Conservation (phyloP, 768 basidiomycete species). For the Amanita exitialis region DNA sequence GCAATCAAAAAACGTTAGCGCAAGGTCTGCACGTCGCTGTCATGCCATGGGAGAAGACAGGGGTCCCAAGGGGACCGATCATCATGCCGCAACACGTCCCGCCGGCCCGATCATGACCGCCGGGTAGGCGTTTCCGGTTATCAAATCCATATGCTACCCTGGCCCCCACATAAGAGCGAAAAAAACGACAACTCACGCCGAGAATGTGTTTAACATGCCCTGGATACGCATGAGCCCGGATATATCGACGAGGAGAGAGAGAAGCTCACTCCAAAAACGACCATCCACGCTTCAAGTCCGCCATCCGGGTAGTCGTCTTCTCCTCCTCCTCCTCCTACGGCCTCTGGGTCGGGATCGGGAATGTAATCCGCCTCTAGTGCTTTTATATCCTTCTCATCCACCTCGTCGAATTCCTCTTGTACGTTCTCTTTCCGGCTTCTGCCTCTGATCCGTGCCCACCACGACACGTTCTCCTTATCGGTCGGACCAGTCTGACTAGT, state of each 20-base stretch:
- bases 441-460: not conserved
- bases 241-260: no score
- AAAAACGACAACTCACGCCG: conserved; percentile 23
- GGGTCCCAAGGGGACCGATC: no score
- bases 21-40: conserved; percentile 3
- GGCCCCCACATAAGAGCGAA: no score
- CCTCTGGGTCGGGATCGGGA: no score
- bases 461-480: not conserved
- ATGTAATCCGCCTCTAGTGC: not conserved
- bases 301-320: conserved; percentile 27
- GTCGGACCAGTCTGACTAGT: not conserved
- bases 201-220: conserved; percentile 37
- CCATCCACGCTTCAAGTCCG: conserved; percentile 32
- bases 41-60: no score
- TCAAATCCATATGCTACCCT: no score
- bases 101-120: not conserved
- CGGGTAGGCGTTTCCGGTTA: not conserved
- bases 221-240: conserved; percentile 7
- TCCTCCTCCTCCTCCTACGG: not conserved
- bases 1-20: conserved; percentile 3
- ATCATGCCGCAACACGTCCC: not conserved
- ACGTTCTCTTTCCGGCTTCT: not conserved
- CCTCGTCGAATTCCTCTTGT: not conserved
- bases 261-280: conserved; percentile 29
- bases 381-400: not conserved